These are phyloP conservation scores for Barnettozyma pratensis DNA, from an alignment of 805 yeast species.

Conservation along the genomic window DNA sequence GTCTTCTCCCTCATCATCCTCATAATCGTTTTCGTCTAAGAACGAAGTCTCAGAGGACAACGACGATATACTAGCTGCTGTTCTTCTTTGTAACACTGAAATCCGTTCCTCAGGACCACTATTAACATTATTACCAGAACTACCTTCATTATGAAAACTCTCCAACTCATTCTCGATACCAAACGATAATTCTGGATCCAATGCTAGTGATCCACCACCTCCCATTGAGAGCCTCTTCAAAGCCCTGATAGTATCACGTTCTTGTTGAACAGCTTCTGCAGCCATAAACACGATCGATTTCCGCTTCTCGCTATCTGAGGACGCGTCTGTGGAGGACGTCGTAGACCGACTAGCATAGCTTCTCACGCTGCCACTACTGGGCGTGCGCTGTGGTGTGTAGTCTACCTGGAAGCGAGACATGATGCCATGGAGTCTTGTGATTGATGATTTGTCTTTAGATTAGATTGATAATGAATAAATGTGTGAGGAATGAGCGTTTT, in stretches of 20 bases:
- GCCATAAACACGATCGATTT: slow-evolving; percentile 51
- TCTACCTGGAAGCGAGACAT: neutral
- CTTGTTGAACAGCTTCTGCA: slow-evolving; percentile 72
- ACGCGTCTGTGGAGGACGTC: neutral
- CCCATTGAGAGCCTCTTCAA: slow-evolving; percentile 70
- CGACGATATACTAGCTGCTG: slow-evolving; percentile 15
- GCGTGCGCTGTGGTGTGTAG: neutral
- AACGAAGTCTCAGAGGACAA: slow-evolving; percentile 12
- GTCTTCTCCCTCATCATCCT: slow-evolving; percentile 9
- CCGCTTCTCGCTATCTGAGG: slow-evolving; percentile 12
- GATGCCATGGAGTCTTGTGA: neutral
- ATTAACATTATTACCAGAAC: slow-evolving; percentile 1
- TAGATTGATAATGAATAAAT: neutral
- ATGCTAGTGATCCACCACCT: slow-evolving; percentile 41
- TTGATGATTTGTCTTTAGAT: neutral
- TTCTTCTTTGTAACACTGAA: slow-evolving; percentile 6
- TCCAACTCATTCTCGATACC: slow-evolving; percentile 28
- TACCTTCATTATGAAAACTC: slow-evolving; percentile 16
- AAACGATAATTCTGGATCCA: slow-evolving; percentile 69
- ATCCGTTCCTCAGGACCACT: neutral
- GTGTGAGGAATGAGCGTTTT: neutral
- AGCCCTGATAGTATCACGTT: slow-evolving; percentile 67
- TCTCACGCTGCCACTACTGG: neutral
- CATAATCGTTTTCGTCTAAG: slow-evolving; percentile 3
- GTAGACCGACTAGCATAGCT: neutral